Conservation (phyloP, 2,329 filamentous ascomycete genomes). For the Monosporascus sp. region DNA sequence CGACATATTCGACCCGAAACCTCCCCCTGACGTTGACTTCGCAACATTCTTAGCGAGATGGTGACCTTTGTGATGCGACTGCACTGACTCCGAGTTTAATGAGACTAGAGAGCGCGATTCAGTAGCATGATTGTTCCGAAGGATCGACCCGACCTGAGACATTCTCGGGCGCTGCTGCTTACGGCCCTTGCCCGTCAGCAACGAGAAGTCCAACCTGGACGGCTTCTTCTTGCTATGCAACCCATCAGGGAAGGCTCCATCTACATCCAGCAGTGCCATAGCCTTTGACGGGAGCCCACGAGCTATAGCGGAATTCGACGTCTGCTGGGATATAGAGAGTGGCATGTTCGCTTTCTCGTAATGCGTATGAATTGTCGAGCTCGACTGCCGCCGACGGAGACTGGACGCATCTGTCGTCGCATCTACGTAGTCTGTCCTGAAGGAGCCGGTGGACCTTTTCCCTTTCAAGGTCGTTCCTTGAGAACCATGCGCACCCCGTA, state of each 20-base stretch:
- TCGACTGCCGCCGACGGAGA: conserved; percentile 44
- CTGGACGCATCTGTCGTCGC: conserved; percentile 37
- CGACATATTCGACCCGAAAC: conserved; percentile 20
- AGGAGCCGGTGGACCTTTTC: conserved; percentile 20
- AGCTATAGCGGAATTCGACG: conserved; percentile 53
- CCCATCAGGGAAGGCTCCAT: conserved; percentile 25
- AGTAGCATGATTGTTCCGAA: conserved; percentile 32
- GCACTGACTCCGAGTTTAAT: conserved; percentile 21
- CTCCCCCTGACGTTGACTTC: conserved; percentile 16
- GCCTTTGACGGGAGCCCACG: conserved; percentile 48
- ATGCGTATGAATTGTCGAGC: conserved; percentile 51
- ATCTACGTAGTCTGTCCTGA: conserved; percentile 21
- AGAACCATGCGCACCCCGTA: conserved; percentile 17
- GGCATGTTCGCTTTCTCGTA: conserved; percentile 54
- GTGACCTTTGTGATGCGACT: conserved; percentile 7
- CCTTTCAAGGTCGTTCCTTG: conserved; percentile 12
- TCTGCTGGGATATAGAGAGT: conserved; percentile 54
- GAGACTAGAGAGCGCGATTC: conserved; percentile 37
- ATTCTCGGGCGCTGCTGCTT: conserved; percentile 26
- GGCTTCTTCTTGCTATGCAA: conserved; percentile 42
- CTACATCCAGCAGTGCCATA: conserved; percentile 41
- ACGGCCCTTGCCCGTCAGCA: conserved; percentile 33
- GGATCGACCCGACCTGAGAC: conserved; percentile 21
- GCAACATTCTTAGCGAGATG: conserved; percentile 10
- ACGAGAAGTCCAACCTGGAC: conserved; percentile 43